A percentile compares a stretch with the other conserved stretches of the same genome.
Evolutionary conservation across 1,139 yeast genomes (phyloP).

Genomic region (Hansenula lynferdii): DNA sequence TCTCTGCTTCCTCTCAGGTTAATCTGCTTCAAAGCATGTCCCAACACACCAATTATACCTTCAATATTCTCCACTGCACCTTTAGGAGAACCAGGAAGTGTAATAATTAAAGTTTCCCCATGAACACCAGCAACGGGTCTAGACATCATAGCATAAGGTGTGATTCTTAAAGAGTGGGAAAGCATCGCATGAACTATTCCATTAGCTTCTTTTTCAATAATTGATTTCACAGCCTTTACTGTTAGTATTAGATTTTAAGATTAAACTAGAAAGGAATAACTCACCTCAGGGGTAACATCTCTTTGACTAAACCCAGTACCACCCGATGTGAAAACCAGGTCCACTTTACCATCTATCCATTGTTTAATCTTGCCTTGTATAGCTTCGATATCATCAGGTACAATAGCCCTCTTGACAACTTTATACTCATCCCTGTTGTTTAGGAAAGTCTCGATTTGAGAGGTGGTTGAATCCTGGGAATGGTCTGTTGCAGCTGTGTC

Average conservation of each 20-base stretch:
- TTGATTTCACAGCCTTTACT: constrained; percentile 22
- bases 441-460: constrained; percentile 2
- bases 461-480: constrained; percentile 22
- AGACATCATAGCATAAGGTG: constrained; percentile 40
- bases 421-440: background rate
- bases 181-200: constrained; percentile 45
- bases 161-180: constrained; percentile 30
- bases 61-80: constrained; percentile 39
- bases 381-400: constrained; percentile 29
- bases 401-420: constrained; percentile 9
- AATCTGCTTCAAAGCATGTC: constrained; percentile 37
- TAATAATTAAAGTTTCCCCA: constrained; percentile 30
- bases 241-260: background rate
- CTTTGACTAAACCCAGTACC: constrained; percentile 43
- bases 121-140: constrained; percentile 44
- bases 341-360: constrained; percentile 17
- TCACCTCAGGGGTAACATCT: constrained; percentile 46
- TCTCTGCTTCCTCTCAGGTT: background rate
- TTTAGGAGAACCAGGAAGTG: constrained; percentile 47
- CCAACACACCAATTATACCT: constrained; percentile 31
- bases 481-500: constrained; percentile 31
- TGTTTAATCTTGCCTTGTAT: constrained; percentile 25
- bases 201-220: constrained; percentile 38
- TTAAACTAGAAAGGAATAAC: background rate
- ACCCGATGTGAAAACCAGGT: constrained; percentile 35